These are phyloP conservation scores for Alternaria arborescens DNA, from an alignment of 2,329 filamentous ascomycete species.

Conservation along the genomic window DNA sequence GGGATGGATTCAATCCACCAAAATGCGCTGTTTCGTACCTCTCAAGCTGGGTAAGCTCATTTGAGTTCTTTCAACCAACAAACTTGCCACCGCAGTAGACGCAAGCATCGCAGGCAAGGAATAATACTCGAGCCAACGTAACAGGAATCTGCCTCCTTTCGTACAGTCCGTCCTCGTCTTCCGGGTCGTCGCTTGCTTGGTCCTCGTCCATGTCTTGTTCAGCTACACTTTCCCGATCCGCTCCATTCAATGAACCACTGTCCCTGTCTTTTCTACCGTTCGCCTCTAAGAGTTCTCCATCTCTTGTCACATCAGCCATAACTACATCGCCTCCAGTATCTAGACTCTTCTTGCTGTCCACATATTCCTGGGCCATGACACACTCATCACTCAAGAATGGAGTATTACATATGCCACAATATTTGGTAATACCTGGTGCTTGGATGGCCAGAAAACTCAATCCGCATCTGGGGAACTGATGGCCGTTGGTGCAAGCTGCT, in stretches of 20 bases:
- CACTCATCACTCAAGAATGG: constrained; percentile 59
- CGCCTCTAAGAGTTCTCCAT: neutral
- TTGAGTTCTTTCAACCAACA: constrained; percentile 27
- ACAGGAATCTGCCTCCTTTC: constrained; percentile 16
- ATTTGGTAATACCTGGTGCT: constrained; percentile 62
- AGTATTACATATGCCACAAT: constrained; percentile 61
- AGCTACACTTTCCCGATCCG: neutral
- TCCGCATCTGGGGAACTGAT: constrained; percentile 64
- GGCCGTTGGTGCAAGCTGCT: constrained; percentile 61
- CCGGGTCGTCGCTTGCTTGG: constrained; percentile 1
- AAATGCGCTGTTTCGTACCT: neutral
- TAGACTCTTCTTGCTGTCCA: neutral
- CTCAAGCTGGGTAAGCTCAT: neutral
- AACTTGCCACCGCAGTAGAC: constrained; percentile 51
- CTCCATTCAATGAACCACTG: neutral
- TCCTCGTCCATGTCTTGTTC: neutral
- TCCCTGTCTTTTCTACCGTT: neutral
- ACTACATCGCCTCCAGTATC: constrained; percentile 5
- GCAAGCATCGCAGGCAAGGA: constrained; percentile 48
- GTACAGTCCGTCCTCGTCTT: neutral
- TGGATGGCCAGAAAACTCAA: constrained; percentile 65
- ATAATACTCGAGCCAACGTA: constrained; percentile 43
- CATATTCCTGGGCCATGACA: constrained; percentile 34
- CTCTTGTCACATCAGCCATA: neutral
- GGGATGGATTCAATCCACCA: neutral